Conservation (phyloP, 2,329 filamentous ascomycete genomes). For the Aspergillus amoenus region DNA sequence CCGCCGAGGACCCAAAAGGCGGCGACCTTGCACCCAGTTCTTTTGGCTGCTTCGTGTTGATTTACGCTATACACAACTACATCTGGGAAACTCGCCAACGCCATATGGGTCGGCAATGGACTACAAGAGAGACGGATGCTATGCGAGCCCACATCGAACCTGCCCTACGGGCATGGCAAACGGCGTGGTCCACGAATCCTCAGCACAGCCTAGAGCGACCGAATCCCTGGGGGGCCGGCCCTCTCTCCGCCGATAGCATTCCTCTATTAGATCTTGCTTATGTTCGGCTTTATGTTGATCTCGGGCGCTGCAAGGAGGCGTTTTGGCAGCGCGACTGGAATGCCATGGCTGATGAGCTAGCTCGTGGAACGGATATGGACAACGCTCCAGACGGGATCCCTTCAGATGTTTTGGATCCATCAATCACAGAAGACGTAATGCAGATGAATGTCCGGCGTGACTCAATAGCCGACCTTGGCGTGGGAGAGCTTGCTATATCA, state of each 20-base stretch:
- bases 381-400: slow-evolving; percentile 62
- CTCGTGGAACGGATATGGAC: slow-evolving; percentile 71
- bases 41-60: slow-evolving; percentile 86
- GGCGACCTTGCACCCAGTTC: slow-evolving; percentile 78
- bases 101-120: slow-evolving; percentile 87
- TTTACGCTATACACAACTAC: slow-evolving; percentile 94
- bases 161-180: slow-evolving; percentile 89
- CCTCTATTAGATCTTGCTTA: slow-evolving; percentile 90
- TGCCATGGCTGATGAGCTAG: slow-evolving; percentile 83
- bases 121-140: slow-evolving; percentile 85
- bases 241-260: slow-evolving; percentile 85
- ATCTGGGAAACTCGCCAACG: slow-evolving; percentile 96
- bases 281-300: slow-evolving; percentile 86
- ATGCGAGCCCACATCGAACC: slow-evolving; percentile 97
- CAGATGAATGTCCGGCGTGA: slow-evolving; percentile 29
- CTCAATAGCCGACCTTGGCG: slow-evolving; percentile 37
- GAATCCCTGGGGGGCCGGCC: slow-evolving; percentile 77
- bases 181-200: slow-evolving; percentile 84
- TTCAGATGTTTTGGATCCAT: slow-evolving; percentile 31
- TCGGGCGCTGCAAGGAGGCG: slow-evolving; percentile 87
- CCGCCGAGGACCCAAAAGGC: slow-evolving; percentile 52
- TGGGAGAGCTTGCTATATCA: slow-evolving; percentile 37
- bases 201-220: slow-evolving; percentile 80
- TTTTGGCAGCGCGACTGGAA: slow-evolving; percentile 95
- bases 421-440: slow-evolving; percentile 20